phyloP scores from a whole-genome alignment of 768 basidiomycete species.

The Lyophyllum shimeji region DNA sequence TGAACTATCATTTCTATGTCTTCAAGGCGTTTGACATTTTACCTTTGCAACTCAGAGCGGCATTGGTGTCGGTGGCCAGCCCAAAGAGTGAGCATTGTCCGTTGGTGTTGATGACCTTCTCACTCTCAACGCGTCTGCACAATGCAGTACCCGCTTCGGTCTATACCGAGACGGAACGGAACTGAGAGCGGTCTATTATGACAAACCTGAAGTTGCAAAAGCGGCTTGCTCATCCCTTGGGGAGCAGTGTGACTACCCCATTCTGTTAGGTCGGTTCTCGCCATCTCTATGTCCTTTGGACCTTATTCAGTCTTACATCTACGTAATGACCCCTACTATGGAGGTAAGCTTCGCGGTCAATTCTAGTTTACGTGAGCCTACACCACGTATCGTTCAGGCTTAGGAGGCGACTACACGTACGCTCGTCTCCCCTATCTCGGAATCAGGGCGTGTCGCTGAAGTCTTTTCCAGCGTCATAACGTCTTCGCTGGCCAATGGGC shows the following conservation, averaged over 20 bases:
- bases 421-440: slow-evolving; percentile 19
- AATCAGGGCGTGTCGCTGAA: no score
- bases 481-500: slow-evolving; percentile 70
- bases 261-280: slow-evolving; percentile 56
- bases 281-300: not conserved
- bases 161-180: slow-evolving; percentile 79
- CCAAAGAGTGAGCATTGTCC: slow-evolving; percentile 56
- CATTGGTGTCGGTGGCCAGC: slow-evolving; percentile 62
- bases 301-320: not conserved
- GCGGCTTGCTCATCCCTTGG: slow-evolving; percentile 69
- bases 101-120: not conserved
- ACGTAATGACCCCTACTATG: slow-evolving; percentile 81
- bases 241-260: slow-evolving; percentile 70
- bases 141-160: slow-evolving; percentile 68
- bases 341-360: slow-evolving; percentile 44
- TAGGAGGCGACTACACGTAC: slow-evolving; percentile 79
- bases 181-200: slow-evolving; percentile 70
- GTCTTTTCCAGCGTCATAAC: slow-evolving; percentile 59
- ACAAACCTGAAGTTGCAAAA: slow-evolving; percentile 61
- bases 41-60: slow-evolving; percentile 51
- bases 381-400: slow-evolving; percentile 37
- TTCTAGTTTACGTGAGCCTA: not conserved
- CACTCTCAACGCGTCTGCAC: not conserved
- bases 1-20: slow-evolving; percentile 1
- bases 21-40: not conserved